These are phyloP conservation scores for Henckelia pumila DNA, from an alignment of 257 asterid species.

Conservation along the genomic window DNA sequence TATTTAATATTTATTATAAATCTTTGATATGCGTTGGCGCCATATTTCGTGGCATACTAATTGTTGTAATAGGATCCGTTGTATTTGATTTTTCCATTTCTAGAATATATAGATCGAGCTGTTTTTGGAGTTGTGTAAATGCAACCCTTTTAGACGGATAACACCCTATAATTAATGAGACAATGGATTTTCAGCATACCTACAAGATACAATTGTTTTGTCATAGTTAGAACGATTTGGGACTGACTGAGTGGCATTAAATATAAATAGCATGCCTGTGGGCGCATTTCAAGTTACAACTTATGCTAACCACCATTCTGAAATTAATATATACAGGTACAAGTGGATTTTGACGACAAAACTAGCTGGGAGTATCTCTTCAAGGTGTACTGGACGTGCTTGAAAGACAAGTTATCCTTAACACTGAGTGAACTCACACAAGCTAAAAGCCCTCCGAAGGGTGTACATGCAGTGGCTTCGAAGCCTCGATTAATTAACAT, in stretches of 20 bases:
- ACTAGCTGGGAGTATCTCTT: conserved; percentile 93
- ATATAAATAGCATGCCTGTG: conserved; percentile 21
- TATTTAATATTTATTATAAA: too few species aligned
- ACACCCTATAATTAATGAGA: neutral
- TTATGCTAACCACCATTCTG: conserved; percentile 19
- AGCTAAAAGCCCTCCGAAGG: conserved; percentile 60
- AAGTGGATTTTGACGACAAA: conserved; percentile 87
- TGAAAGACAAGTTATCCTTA: conserved; percentile 61
- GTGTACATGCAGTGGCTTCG: conserved; percentile 32
- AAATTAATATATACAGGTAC: conserved; percentile 43
- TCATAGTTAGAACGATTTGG: neutral
- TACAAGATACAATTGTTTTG: neutral
- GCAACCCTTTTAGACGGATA: conserved; percentile 11
- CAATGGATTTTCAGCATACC: neutral
- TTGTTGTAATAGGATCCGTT: conserved; percentile 21
- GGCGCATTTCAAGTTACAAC: conserved; percentile 6
- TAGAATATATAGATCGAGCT: neutral
- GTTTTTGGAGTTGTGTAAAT: conserved; percentile 1
- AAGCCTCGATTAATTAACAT: conserved; percentile 32
- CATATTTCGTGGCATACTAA: conserved; percentile 13
- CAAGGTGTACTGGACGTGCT: conserved; percentile 75
- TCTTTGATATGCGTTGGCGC: neutral
- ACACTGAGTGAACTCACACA: conserved; percentile 63
- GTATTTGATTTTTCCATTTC: neutral
- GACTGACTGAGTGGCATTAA: conserved; percentile 20